Evolutionary conservation across 2,329 filamentous ascomycete genomes (phyloP).

Genomic region (Paecilomyces niveus): DNA sequence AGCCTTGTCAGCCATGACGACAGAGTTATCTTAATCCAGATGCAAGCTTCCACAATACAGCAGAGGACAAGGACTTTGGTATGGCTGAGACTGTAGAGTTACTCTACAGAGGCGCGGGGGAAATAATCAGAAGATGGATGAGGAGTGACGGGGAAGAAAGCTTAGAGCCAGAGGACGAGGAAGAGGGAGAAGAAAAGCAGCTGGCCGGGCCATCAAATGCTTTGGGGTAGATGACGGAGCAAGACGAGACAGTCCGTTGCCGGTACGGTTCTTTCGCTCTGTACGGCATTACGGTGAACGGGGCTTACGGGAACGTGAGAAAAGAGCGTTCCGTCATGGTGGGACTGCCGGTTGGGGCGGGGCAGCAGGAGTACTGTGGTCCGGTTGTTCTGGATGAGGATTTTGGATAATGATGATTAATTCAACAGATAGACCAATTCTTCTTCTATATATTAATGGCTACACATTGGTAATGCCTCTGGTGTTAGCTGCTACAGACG

Average conservation of each 20-base stretch:
- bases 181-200: constrained; percentile 5
- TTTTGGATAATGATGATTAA: background rate
- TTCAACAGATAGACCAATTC: background rate
- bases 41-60: background rate
- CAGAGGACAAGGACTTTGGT: background rate
- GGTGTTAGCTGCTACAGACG: too few relatives aligned
- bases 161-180: constrained; percentile 8
- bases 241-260: background rate
- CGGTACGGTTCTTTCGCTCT: background rate
- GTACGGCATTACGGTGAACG: background rate
- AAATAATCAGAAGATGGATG: background rate
- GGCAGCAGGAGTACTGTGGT: constrained; percentile 28
- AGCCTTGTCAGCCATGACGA: constrained; percentile 38
- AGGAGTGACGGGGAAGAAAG: constrained; percentile 5
- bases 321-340: constrained; percentile 31
- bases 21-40: constrained; percentile 4
- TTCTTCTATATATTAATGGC: background rate
- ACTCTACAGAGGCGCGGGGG: constrained; percentile 5
- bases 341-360: constrained; percentile 17
- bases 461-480: background rate
- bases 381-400: constrained; percentile 15
- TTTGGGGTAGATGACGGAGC: background rate
- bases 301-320: constrained; percentile 8
- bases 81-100: constrained; percentile 1
- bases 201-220: background rate